These are phyloP conservation scores for Aspergillus fumigatiaffinis DNA, from an alignment of 2,329 filamentous ascomycete genomes.

Conservation along the genomic window DNA sequence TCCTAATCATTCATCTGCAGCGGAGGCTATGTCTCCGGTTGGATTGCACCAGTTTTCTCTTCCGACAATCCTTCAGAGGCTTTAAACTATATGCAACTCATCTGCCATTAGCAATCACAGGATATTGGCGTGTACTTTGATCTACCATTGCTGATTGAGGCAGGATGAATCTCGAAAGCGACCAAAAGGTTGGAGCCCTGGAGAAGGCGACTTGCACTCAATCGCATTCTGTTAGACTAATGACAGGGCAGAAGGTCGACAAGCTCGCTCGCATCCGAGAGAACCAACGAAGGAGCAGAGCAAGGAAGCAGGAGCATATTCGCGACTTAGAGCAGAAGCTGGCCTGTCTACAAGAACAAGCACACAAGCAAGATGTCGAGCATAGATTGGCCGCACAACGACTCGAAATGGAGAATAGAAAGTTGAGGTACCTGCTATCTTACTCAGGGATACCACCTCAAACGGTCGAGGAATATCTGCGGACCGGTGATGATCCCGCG, in stretches of 20 bases:
- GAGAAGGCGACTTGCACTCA: not conserved
- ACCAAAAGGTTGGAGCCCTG: slow-evolving; percentile 10
- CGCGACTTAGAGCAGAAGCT: slow-evolving; percentile 35
- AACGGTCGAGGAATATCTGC: slow-evolving; percentile 26
- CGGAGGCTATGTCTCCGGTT: too few species aligned
- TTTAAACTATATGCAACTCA: not conserved
- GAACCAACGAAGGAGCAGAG: slow-evolving; percentile 37
- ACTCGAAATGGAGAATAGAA: slow-evolving; percentile 32
- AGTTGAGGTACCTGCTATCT: slow-evolving; percentile 24
- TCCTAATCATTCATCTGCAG: not conserved
- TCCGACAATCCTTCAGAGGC: not conserved
- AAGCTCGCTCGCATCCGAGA: slow-evolving; percentile 40
- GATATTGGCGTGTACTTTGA: not conserved
- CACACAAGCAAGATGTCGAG: slow-evolving; percentile 30
- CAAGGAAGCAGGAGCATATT: slow-evolving; percentile 33
- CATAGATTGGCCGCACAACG: slow-evolving; percentile 31
- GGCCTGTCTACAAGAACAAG: slow-evolving; percentile 22
- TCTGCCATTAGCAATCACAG: not conserved
- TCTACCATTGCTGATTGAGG: not conserved
- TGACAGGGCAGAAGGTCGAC: slow-evolving; percentile 18
- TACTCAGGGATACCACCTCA: slow-evolving; percentile 21
- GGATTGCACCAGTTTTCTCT: not conserved
- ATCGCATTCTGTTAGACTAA: not conserved
- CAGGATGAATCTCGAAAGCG: not conserved
- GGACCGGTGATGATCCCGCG: slow-evolving; percentile 14